phyloP scores from a whole-genome alignment of 78 protist species.

The Guillardia theta region DNA sequence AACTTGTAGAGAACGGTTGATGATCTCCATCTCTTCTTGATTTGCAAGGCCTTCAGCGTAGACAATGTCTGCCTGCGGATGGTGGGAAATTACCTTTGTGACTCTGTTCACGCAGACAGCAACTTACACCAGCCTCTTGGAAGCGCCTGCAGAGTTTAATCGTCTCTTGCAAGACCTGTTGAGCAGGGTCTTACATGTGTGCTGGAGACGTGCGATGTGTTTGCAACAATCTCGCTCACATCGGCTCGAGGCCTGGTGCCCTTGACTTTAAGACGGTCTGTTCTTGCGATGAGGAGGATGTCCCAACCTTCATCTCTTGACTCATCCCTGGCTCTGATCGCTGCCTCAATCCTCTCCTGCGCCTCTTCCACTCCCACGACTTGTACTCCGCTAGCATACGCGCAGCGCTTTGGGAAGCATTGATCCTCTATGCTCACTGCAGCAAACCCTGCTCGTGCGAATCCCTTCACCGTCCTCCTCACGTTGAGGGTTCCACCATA shows the following conservation, averaged over 20 bases:
- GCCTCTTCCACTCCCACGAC: not conserved
- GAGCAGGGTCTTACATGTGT: no score
- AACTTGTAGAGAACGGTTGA: not conserved
- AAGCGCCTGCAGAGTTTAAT: no score
- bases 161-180: no score
- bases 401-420: not conserved
- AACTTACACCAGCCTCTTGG: no score
- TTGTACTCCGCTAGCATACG: not conserved
- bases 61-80: not conserved
- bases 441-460: not conserved
- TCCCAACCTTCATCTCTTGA: no score
- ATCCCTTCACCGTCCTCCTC: not conserved
- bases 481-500: not conserved
- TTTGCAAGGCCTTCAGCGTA: not conserved
- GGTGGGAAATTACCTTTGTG: no score
- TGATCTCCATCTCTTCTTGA: not conserved
- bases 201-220: no score
- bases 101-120: no score
- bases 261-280: not conserved
- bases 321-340: no score
- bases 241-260: no score
- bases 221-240: no score
- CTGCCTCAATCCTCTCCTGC: no score
- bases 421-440: not conserved
- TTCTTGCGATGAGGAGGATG: not conserved